Percentiles rank a stretch among this genome's conserved stretches.
phyloP scores from a whole-genome alignment of 345 rosid genomes.

The Hevea brasiliensis region DNA sequence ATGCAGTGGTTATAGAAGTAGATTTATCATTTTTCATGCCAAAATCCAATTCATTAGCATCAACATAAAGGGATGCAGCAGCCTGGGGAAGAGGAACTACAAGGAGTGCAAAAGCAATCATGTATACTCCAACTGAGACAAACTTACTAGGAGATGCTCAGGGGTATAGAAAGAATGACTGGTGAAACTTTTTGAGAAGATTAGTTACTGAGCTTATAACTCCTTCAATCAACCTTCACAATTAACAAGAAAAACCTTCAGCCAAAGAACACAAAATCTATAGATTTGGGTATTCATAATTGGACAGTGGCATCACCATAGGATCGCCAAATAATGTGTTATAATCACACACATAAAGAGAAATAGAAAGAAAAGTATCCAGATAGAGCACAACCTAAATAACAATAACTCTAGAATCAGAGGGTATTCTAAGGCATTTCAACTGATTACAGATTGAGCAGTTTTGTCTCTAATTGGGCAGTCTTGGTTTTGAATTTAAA shows the following conservation, averaged over 20 bases:
- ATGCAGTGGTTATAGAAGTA: conserved; percentile 7
- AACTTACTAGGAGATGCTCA: conserved; percentile 82
- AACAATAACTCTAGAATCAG: conserved; percentile 8
- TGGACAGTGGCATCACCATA: background rate
- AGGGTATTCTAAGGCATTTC: background rate
- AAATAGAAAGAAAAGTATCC: background rate
- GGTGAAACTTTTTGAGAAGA: conserved; percentile 97
- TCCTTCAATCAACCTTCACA: conserved; percentile 89
- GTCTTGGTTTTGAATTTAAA: background rate
- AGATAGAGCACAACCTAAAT: background rate
- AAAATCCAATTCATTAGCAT: conserved; percentile 39
- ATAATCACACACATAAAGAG: background rate
- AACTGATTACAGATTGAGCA: background rate
- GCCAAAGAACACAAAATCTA: conserved; percentile 3
- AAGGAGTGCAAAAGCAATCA: conserved; percentile 89
- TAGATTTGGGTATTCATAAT: background rate
- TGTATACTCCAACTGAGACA: conserved; percentile 93
- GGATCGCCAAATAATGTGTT: conserved; percentile 5
- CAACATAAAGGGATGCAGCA: conserved; percentile 79
- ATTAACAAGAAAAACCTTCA: conserved; percentile 23
- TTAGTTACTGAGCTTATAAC: conserved; percentile 84
- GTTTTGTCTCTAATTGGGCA: background rate
- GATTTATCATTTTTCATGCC: conserved; percentile 29
- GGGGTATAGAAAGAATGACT: conserved; percentile 86
- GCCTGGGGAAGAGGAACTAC: conserved; percentile 86